A percentile compares a stretch with the other conserved stretches of the same genome.
Conservation (phyloP, 2,329 filamentous ascomycete genomes). For the Stenocarpella maydis region DNA sequence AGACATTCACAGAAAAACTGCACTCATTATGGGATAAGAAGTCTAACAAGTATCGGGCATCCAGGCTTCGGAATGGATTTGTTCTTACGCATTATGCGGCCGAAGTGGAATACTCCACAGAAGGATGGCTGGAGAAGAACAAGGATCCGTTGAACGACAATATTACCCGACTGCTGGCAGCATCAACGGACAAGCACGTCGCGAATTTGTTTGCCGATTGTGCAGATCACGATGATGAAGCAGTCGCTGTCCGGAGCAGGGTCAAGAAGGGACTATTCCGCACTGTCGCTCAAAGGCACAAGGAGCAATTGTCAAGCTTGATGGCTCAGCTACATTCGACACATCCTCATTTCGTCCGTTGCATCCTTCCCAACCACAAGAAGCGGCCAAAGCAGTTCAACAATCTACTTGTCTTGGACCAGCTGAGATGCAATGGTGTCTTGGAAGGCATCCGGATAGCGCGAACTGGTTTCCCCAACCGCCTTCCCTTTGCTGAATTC, state of each 20-base stretch:
- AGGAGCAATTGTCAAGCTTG: constrained; percentile 95
- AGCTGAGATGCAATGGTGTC: constrained; percentile 98
- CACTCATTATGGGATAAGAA: constrained; percentile 97
- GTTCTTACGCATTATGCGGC: constrained; percentile 97
- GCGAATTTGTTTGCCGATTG: constrained; percentile 89
- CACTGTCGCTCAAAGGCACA: constrained; percentile 95
- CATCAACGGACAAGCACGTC: constrained; percentile 83
- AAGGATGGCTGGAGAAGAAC: constrained; percentile 98
- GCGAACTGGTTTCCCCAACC: constrained; percentile 94
- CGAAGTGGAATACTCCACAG: constrained; percentile 95
- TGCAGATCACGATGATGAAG: constrained; percentile 79
- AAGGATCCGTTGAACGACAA: constrained; percentile 99
- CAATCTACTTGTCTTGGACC: constrained; percentile 91
- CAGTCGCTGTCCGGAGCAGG: constrained; percentile 72
- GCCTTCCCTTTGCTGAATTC: constrained; percentile 91
- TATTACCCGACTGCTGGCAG: constrained; percentile 84
- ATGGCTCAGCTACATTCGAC: constrained; percentile 96
- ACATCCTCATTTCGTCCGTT: constrained; percentile 97
- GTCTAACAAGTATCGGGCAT: constrained; percentile 89
- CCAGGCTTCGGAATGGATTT: constrained; percentile 89
- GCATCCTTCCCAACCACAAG: constrained; percentile 97
- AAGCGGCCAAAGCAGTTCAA: constrained; percentile 94
- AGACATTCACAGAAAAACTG: constrained; percentile 97
- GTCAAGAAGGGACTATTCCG: constrained; percentile 98
- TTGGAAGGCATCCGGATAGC: constrained; percentile 98